Evolutionary conservation across 306 rosid genomes (phyloP).

Genomic region (Cicer cuneatum): DNA sequence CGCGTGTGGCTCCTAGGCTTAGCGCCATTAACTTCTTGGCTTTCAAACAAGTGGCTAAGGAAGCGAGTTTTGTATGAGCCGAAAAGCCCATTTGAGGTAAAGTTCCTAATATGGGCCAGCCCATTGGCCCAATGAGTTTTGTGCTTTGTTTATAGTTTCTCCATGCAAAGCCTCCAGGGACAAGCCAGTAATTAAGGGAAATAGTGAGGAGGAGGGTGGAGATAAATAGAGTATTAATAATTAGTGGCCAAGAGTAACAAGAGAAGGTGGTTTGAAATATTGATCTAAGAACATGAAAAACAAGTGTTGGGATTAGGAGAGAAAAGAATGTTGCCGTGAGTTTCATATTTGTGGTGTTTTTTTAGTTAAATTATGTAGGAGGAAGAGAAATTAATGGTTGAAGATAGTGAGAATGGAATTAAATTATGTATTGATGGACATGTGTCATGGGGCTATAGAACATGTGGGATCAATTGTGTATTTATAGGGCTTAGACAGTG

Average conservation of each 20-base stretch:
- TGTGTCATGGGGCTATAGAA: constrained; percentile 45
- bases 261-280: constrained; percentile 34
- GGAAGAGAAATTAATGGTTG: background rate
- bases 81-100: constrained; percentile 68
- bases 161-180: constrained; percentile 95
- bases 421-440: constrained; percentile 14
- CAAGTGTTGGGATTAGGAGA: constrained; percentile 13
- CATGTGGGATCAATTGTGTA: constrained; percentile 43
- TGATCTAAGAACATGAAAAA: constrained; percentile 34
- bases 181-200: constrained; percentile 57
- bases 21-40: constrained; percentile 76
- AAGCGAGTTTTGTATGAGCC: constrained; percentile 70
- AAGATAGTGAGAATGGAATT: background rate
- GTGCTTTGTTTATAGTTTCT: constrained; percentile 41
- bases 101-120: constrained; percentile 78
- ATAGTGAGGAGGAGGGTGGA: constrained; percentile 46
- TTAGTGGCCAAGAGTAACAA: constrained; percentile 29
- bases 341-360: constrained; percentile 47
- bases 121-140: constrained; percentile 61
- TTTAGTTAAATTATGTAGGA: background rate
- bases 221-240: constrained; percentile 45
- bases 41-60: constrained; percentile 51
- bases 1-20: constrained; percentile 71
- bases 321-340: constrained; percentile 36
- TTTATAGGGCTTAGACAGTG: constrained; percentile 52